Evolutionary conservation across 495 filamentous ascomycete genomes (phyloP), one percentile per base, ranked within the genome.

Genomic region (Xylaria intraflava): DNA sequence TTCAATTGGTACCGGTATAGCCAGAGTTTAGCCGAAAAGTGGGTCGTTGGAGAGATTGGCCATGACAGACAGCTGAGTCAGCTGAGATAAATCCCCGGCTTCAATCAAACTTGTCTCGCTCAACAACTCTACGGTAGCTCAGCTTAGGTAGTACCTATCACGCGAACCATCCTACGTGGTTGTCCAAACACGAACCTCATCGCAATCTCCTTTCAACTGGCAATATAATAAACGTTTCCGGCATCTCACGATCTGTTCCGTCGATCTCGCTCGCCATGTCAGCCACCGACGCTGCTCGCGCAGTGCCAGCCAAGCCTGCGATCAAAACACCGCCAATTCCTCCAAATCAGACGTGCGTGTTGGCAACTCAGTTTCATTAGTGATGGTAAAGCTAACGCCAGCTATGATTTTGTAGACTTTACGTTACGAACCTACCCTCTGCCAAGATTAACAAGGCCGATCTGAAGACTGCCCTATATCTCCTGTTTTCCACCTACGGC

Each of bases 401-500:
- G 42, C 6, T 33, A 12, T 19, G 2, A 38, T 38, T 38, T 14
- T 61, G 50, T 55, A 93, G 88, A 6, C 80, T 98, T 50, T 99
- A 96, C 64, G 78, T 90, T 65, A 84, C 78, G 35, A 96, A 96
- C 61, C 79, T 99, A 10, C 82, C 87, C 0, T 81, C 79, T 10
- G 79, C 86, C 52, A 96, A 94, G 71, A 79, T 96, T 47, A 83
- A 81, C 52, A 99, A 97, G 69, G 71, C 78, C 22, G 89, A 96
- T 64, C 74, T 97, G 11, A 81, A 87, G 39, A 83, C 86, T 8
- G 83, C 84, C 11, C 82, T 99, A 7, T 97, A 97, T 71, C 88
- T 87, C 60, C 82, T 97, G 14, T 99, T 97, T 64, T 86, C 88
- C 10, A 95, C 90, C 26, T 92, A 96, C 66, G 94, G 94, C 19